Evolutionary conservation across 2,329 filamentous ascomycete species (phyloP).

Genomic region (Daldinia sp.): DNA sequence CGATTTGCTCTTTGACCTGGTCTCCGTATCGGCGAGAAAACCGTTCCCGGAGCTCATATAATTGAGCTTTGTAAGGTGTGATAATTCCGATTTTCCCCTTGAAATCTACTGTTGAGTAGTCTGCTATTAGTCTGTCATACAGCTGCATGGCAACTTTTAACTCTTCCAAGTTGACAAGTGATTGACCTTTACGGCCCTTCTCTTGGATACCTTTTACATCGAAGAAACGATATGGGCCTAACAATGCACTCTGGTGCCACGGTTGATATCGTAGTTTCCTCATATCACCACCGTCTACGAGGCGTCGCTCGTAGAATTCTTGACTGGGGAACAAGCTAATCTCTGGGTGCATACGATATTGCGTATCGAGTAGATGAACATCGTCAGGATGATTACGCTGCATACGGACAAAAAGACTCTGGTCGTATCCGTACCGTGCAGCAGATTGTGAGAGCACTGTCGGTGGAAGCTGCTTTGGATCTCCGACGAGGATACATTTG

Average conservation of each 20-base stretch:
- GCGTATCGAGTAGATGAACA: constrained; percentile 94
- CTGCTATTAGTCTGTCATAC: constrained; percentile 81
- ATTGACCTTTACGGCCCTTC: constrained; percentile 84
- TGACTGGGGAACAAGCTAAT: constrained; percentile 92
- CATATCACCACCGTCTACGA: constrained; percentile 90
- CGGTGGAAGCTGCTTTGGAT: constrained; percentile 95
- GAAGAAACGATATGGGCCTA: constrained; percentile 96
- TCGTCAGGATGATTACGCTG: constrained; percentile 89
- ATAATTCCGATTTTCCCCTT: constrained; percentile 93
- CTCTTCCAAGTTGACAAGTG: constrained; percentile 89
- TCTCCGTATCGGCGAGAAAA: constrained; percentile 82
- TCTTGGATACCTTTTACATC: constrained; percentile 91
- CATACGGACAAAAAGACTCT: constrained; percentile 98
- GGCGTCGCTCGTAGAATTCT: constrained; percentile 90
- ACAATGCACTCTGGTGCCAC: constrained; percentile 85
- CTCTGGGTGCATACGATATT: constrained; percentile 99
- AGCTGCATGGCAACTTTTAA: constrained; percentile 87
- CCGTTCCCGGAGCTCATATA: constrained; percentile 80
- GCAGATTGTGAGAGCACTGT: constrained; percentile 96
- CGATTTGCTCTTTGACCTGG: constrained; percentile 79
- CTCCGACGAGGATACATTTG: constrained; percentile 96
- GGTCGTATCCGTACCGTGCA: constrained; percentile 92
- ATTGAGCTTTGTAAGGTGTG: constrained; percentile 95
- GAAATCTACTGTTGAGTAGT: constrained; percentile 77
- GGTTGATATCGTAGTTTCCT: constrained; percentile 77